Conservation (phyloP, 768 basidiomycete species). For the Omphalotus guepiniiformis region DNA sequence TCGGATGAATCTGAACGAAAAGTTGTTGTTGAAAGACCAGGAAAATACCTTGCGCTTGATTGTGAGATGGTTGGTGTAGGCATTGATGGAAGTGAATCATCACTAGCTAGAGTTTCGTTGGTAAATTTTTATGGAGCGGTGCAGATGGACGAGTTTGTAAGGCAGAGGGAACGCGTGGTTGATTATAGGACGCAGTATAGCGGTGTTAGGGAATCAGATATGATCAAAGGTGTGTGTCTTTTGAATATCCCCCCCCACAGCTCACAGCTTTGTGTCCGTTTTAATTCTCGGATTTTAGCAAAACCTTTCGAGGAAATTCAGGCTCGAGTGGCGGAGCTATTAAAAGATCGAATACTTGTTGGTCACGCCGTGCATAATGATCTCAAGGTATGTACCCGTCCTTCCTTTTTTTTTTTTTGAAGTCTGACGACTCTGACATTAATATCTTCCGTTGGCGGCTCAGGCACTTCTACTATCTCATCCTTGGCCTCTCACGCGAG, state of each 20-base stretch:
- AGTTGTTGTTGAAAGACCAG: constrained; percentile 39
- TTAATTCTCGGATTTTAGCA: constrained; percentile 37
- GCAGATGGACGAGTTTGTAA: constrained; percentile 80
- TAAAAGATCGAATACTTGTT: constrained; percentile 76
- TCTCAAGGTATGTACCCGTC: constrained; percentile 57
- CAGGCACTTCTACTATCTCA: constrained; percentile 72
- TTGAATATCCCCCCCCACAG: constrained; percentile 10
- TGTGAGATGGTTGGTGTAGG: constrained; percentile 99
- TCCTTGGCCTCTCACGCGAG: constrained; percentile 57
- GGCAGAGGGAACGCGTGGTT: constrained; percentile 80
- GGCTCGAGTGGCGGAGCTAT: constrained; percentile 65
- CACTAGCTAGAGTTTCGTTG: constrained; percentile 82
- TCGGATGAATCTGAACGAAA: constrained; percentile 4
- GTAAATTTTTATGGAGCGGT: constrained; percentile 86
- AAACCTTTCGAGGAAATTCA: constrained; percentile 79
- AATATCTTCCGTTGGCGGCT: constrained; percentile 9
- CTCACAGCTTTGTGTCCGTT: constrained; percentile 47
- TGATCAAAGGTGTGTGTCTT: constrained; percentile 52
- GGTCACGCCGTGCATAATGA: constrained; percentile 94
- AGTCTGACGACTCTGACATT: constrained; percentile 5
- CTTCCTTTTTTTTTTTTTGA: not conserved
- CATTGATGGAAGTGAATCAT: constrained; percentile 73
- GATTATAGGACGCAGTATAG: constrained; percentile 92
- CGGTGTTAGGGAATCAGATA: constrained; percentile 73
- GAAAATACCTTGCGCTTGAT: constrained; percentile 81